Conservation (phyloP, 1,284 basidiomycete species). For the Malassezia globosa region DNA sequence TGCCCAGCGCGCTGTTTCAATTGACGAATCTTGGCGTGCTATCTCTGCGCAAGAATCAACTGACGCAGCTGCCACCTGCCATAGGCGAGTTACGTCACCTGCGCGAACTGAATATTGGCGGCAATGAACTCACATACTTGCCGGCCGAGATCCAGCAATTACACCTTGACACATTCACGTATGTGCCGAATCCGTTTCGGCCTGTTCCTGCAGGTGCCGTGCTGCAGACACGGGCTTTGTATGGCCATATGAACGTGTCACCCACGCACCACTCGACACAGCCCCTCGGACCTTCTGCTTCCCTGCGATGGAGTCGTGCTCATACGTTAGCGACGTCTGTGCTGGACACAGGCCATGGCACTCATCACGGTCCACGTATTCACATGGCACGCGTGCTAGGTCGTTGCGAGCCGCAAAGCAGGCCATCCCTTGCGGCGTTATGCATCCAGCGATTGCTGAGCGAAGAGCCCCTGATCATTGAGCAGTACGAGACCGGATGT, state of each 20-base stretch:
- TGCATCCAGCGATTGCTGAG: slow-evolving; percentile 34
- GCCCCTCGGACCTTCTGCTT: neutral
- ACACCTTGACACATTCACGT: slow-evolving; percentile 31
- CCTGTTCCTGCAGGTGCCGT: slow-evolving; percentile 21
- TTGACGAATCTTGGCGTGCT: slow-evolving; percentile 38
- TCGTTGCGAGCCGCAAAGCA: slow-evolving; percentile 8
- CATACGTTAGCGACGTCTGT: slow-evolving; percentile 15
- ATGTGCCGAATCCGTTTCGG: slow-evolving; percentile 38
- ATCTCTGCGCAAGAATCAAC: slow-evolving; percentile 39
- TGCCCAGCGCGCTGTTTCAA: slow-evolving; percentile 41
- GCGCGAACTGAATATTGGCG: slow-evolving; percentile 35
- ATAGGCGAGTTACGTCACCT: slow-evolving; percentile 37
- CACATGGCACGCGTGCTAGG: slow-evolving; percentile 21
- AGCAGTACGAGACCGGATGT: slow-evolving; percentile 37
- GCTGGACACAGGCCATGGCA: neutral
- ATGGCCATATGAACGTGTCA: slow-evolving; percentile 3
- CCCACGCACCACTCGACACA: slow-evolving; percentile 10
- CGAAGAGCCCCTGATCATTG: slow-evolving; percentile 26
- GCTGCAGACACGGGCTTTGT: slow-evolving; percentile 1
- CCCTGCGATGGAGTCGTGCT: slow-evolving; percentile 16
- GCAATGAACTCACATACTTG: slow-evolving; percentile 32
- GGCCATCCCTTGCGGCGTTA: slow-evolving; percentile 29
- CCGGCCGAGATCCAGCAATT: slow-evolving; percentile 42
- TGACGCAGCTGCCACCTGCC: slow-evolving; percentile 33
- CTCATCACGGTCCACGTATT: neutral